Evolutionary conservation across 2,329 filamentous ascomycete species (phyloP).

Genomic region (Gliomastix tumulicola): DNA sequence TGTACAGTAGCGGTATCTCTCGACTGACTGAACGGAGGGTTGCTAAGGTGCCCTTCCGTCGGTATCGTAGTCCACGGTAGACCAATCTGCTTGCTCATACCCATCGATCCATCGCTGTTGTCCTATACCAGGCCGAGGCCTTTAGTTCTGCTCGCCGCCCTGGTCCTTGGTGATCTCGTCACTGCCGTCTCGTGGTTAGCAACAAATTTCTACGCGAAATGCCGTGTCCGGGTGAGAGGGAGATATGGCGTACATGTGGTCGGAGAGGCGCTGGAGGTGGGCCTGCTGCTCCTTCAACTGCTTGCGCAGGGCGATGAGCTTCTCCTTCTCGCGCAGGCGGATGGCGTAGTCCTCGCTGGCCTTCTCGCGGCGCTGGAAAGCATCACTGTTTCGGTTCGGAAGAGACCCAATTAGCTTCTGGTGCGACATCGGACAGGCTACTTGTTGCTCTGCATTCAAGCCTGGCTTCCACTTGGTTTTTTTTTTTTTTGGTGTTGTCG

Average conservation of each 20-base stretch:
- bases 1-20: constrained; percentile 1
- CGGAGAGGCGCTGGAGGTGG: constrained; percentile 77
- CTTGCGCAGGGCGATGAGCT: constrained; percentile 71
- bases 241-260: constrained; percentile 65
- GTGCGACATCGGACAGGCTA: no score
- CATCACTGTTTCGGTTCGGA: no score
- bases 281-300: constrained; percentile 70
- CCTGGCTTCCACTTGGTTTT: no score
- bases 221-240: not conserved
- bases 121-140: not conserved
- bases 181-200: constrained; percentile 32
- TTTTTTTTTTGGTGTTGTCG: not conserved
- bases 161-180: constrained; percentile 70
- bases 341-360: constrained; percentile 83
- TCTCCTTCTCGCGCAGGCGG: constrained; percentile 80
- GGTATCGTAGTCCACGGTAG: no score
- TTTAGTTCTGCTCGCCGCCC: constrained; percentile 60
- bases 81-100: no score
- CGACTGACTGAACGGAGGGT: not conserved
- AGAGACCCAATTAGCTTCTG: no score
- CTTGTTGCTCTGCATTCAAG: no score
- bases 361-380: constrained; percentile 87
- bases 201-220: no score
- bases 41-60: no score
- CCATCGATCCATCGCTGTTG: no score